Evolutionary conservation across 2,329 filamentous ascomycete species (phyloP).

Genomic region (Cladophialophora bantiana): DNA sequence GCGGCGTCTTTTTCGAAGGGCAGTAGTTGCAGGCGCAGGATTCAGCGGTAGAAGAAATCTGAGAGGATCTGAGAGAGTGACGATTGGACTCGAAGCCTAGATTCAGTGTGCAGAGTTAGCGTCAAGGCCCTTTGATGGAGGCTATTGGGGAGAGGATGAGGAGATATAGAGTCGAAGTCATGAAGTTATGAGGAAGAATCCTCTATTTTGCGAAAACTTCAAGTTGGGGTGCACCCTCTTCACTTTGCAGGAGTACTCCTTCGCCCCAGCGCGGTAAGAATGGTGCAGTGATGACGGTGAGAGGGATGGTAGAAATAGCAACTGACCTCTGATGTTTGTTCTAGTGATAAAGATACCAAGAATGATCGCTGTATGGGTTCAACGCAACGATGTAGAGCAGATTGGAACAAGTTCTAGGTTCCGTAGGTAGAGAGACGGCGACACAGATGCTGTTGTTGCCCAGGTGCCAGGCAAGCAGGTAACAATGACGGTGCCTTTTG

Average conservation of each 20-base stretch:
- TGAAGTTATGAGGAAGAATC: neutral
- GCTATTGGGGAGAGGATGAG: too few relatives aligned
- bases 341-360: neutral
- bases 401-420: neutral
- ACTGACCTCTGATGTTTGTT: neutral
- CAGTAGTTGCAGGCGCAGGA: neutral
- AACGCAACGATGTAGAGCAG: neutral
- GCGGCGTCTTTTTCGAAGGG: conserved; percentile 5
- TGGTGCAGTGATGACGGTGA: neutral
- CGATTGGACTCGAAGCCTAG: neutral
- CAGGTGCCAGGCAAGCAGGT: neutral
- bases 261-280: neutral
- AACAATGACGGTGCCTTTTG: neutral
- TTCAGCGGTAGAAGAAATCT: neutral
- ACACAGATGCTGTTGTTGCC: neutral
- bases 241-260: neutral
- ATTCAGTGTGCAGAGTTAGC: neutral
- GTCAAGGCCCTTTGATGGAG: neutral
- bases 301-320: neutral
- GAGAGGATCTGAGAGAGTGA: neutral
- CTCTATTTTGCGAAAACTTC: neutral
- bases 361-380: neutral
- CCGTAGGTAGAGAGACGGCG: neutral
- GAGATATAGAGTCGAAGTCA: too few relatives aligned
- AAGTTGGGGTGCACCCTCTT: neutral